Evolutionary conservation across 805 yeast genomes (phyloP).

Genomic region (Candida yuanshanica): DNA sequence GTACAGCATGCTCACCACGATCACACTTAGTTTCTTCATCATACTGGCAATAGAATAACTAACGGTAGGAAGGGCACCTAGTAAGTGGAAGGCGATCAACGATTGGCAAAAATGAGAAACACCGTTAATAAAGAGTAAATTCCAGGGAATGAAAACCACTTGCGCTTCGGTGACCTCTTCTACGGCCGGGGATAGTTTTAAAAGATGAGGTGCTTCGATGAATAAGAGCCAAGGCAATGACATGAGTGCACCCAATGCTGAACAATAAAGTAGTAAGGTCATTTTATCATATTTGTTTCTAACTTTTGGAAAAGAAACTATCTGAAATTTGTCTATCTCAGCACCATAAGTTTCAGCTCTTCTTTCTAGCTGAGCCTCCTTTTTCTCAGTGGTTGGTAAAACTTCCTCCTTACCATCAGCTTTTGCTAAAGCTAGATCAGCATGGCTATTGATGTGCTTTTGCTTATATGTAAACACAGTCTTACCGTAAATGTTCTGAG

Average conservation of each 20-base stretch:
- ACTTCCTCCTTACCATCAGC: conserved; percentile 2
- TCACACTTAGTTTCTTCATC: conserved; percentile 83
- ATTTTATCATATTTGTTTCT: conserved; percentile 65
- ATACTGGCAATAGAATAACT: conserved; percentile 83
- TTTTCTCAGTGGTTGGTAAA: conserved; percentile 6
- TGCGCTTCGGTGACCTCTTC: conserved; percentile 19
- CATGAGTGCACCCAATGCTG: conserved; percentile 61
- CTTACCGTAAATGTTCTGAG: conserved; percentile 84
- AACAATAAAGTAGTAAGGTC: conserved; percentile 75
- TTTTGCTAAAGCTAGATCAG: conserved; percentile 18
- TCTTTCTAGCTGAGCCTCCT: conserved; percentile 8
- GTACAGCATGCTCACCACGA: conserved; percentile 68
- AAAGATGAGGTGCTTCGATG: conserved; percentile 46
- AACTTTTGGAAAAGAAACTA: conserved; percentile 12
- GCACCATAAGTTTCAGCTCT: conserved; percentile 10
- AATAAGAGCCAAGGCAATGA: conserved; percentile 71
- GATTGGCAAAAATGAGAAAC: conserved; percentile 76
- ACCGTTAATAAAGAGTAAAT: conserved; percentile 58
- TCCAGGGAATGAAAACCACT: conserved; percentile 35
- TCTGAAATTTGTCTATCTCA: conserved; percentile 11
- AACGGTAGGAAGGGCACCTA: conserved; percentile 78
- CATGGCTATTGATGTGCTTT: conserved; percentile 18
- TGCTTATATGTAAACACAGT: conserved; percentile 55
- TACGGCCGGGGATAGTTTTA: conserved; percentile 6
- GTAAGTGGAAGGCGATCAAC: conserved; percentile 70